Evolutionary conservation across 768 basidiomycete genomes (phyloP).

Genomic region (Suillus subalutaceus): DNA sequence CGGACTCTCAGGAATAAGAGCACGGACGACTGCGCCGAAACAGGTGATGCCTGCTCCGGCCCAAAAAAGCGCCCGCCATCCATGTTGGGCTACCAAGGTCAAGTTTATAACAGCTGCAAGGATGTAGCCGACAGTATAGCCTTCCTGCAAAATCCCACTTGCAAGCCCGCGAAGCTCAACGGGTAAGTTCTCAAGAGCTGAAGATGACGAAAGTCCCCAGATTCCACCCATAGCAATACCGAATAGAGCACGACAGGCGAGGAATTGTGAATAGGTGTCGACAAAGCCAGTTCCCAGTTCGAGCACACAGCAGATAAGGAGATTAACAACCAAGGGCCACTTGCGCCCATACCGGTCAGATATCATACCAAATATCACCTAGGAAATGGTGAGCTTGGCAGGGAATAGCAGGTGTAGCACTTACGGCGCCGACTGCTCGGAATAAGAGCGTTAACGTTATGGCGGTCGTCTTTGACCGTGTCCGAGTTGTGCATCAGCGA

Average conservation of each 20-base stretch:
- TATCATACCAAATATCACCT: slow-evolving; percentile 75
- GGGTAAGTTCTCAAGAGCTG: slow-evolving; percentile 88
- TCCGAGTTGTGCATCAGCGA: not conserved
- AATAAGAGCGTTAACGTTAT: slow-evolving; percentile 93
- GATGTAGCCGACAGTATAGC: slow-evolving; percentile 86
- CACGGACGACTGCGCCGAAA: slow-evolving; percentile 71
- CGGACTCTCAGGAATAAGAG: slow-evolving; percentile 75
- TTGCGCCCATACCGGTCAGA: slow-evolving; percentile 91
- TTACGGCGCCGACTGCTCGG: slow-evolving; percentile 74
- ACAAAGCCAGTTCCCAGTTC: slow-evolving; percentile 84
- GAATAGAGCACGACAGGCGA: slow-evolving; percentile 81
- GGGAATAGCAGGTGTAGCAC: slow-evolving; percentile 18
- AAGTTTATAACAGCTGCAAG: slow-evolving; percentile 85
- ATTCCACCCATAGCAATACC: slow-evolving; percentile 90
- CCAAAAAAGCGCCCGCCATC: slow-evolving; percentile 89
- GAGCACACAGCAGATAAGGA: slow-evolving; percentile 69
- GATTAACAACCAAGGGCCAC: slow-evolving; percentile 86
- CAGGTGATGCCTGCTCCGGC: slow-evolving; percentile 68
- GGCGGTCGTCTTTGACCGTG: slow-evolving; percentile 56
- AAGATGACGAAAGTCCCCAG: slow-evolving; percentile 84
- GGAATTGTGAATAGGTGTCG: slow-evolving; percentile 75
- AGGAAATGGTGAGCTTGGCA: not conserved
- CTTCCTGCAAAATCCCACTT: slow-evolving; percentile 85
- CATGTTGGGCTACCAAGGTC: slow-evolving; percentile 44
- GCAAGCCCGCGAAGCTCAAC: slow-evolving; percentile 84